Evolutionary conservation across 1,284 basidiomycete genomes (phyloP).

Genomic region (Hypsizygus ulmarius): DNA sequence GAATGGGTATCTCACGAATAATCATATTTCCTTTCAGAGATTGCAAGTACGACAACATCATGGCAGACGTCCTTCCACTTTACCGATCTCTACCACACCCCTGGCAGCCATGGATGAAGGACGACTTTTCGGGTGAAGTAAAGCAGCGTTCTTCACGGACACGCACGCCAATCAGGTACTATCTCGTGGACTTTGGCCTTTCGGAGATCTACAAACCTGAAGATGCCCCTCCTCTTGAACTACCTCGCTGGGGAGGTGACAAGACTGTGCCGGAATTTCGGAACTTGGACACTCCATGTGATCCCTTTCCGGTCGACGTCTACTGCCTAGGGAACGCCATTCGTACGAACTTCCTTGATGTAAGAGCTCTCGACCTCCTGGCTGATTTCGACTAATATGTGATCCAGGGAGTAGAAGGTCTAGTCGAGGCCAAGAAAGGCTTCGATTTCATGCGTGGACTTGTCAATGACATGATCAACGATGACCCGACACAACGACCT

Average conservation of each 20-base stretch:
- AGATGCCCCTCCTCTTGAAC: slow-evolving; percentile 3
- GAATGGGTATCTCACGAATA: no score
- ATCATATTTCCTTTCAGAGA: no score
- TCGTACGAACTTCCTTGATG: slow-evolving; percentile 28
- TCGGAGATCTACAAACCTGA: slow-evolving; percentile 26
- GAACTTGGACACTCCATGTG: slow-evolving; percentile 20
- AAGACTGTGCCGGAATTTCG: slow-evolving; percentile 32
- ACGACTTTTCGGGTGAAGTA: slow-evolving; percentile 19
- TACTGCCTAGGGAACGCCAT: slow-evolving; percentile 36
- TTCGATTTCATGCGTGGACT: slow-evolving; percentile 19
- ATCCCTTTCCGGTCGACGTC: slow-evolving; percentile 38
- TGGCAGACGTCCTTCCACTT: no score
- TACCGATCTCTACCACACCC: no score
- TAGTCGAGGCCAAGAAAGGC: slow-evolving; percentile 11
- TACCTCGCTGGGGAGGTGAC: slow-evolving; percentile 27
- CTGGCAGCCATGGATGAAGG: slow-evolving; percentile 7
- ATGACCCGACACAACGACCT: slow-evolving; percentile 25
- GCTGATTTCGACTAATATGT: background rate
- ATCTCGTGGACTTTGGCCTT: slow-evolving; percentile 31
- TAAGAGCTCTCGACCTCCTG: slow-evolving; percentile 5
- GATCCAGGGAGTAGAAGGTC: slow-evolving; percentile 1
- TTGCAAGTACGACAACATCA: no score
- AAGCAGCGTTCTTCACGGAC: slow-evolving; percentile 25
- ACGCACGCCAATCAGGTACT: slow-evolving; percentile 29
- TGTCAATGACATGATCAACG: slow-evolving; percentile 23